These are phyloP conservation scores for Colletotrichum sojae DNA, from an alignment of 2,329 filamentous ascomycete species.

Conservation along the genomic window DNA sequence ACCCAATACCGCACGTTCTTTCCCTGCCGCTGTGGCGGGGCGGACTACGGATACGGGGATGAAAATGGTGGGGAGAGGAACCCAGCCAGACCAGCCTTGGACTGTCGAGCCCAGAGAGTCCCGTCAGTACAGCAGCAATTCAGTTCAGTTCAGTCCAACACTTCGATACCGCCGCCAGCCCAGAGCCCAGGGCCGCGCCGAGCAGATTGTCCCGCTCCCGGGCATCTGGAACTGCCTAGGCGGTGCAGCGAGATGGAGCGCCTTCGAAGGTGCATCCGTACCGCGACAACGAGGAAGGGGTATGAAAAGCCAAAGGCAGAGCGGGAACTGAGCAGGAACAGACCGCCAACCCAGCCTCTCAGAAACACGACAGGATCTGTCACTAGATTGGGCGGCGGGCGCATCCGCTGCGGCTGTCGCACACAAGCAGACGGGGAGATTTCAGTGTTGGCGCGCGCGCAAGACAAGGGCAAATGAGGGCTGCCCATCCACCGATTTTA, in stretches of 20 bases:
- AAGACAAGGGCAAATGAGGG: slow-evolving; percentile 20
- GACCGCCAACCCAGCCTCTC: slow-evolving; percentile 1
- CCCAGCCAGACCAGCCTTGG: slow-evolving; percentile 18
- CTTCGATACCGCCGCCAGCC: slow-evolving; percentile 7
- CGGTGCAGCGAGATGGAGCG: slow-evolving; percentile 15
- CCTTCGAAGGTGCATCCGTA: slow-evolving; percentile 7
- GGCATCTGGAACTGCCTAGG: not conserved
- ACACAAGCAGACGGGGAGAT: slow-evolving; percentile 25
- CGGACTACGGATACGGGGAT: slow-evolving; percentile 25
- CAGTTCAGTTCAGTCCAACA: slow-evolving; percentile 23
- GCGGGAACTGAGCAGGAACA: not conserved
- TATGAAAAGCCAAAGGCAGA: slow-evolving; percentile 4
- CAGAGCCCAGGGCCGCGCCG: slow-evolving; percentile 28
- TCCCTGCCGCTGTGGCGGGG: slow-evolving; percentile 35
- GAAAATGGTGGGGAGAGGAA: not conserved
- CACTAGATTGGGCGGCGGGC: slow-evolving; percentile 19
- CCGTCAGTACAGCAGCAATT: slow-evolving; percentile 16
- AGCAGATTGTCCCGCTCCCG: slow-evolving; percentile 32
- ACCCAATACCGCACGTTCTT: slow-evolving; percentile 33
- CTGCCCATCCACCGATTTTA: slow-evolving; percentile 29
- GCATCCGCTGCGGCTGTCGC: slow-evolving; percentile 11
- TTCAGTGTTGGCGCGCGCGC: slow-evolving; percentile 9
- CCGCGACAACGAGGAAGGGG: slow-evolving; percentile 15
- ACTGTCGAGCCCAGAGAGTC: slow-evolving; percentile 17
- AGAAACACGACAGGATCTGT: slow-evolving; percentile 20